These are phyloP conservation scores for Cladosporium phlei DNA, from an alignment of 2,329 filamentous ascomycete genomes.

Conservation along the genomic window DNA sequence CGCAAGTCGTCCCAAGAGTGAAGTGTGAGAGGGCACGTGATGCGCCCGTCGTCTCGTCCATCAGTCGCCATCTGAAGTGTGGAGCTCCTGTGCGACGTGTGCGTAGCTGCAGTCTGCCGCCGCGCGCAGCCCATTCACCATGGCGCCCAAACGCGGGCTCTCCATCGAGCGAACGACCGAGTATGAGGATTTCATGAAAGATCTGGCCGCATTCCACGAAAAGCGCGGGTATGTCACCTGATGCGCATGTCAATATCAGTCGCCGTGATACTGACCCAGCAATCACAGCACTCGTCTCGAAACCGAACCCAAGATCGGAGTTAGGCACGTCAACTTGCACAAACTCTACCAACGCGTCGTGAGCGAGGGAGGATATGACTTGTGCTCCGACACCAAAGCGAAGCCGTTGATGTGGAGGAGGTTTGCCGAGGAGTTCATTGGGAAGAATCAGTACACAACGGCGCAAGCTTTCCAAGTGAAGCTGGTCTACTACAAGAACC, in stretches of 20 bases:
- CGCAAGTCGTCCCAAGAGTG: too few species aligned
- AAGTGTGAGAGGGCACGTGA: background rate
- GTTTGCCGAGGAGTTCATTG: slow-evolving; percentile 70
- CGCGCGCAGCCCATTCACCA: slow-evolving; percentile 21
- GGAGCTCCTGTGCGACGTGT: background rate
- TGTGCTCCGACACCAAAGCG: slow-evolving; percentile 61
- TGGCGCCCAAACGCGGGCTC: slow-evolving; percentile 44
- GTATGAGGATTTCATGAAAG: slow-evolving; percentile 73
- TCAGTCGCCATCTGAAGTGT: background rate
- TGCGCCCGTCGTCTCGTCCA: background rate
- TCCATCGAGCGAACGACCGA: slow-evolving; percentile 53
- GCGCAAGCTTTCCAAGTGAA: slow-evolving; percentile 85
- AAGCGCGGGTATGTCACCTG: slow-evolving; percentile 58
- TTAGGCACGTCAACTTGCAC: slow-evolving; percentile 68
- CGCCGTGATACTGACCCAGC: slow-evolving; percentile 13
- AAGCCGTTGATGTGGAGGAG: slow-evolving; percentile 82
- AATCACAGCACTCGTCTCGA: slow-evolving; percentile 63
- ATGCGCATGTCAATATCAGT: background rate
- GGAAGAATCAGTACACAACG: slow-evolving; percentile 68
- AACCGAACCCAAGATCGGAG: slow-evolving; percentile 73
- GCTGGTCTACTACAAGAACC: slow-evolving; percentile 82
- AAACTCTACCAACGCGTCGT: slow-evolving; percentile 75
- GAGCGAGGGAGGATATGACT: slow-evolving; percentile 77
- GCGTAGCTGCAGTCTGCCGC: background rate
- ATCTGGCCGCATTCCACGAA: slow-evolving; percentile 68